Conservation (phyloP, 495 filamentous ascomycete species). For the Melanomma pulvis-pyrius region DNA sequence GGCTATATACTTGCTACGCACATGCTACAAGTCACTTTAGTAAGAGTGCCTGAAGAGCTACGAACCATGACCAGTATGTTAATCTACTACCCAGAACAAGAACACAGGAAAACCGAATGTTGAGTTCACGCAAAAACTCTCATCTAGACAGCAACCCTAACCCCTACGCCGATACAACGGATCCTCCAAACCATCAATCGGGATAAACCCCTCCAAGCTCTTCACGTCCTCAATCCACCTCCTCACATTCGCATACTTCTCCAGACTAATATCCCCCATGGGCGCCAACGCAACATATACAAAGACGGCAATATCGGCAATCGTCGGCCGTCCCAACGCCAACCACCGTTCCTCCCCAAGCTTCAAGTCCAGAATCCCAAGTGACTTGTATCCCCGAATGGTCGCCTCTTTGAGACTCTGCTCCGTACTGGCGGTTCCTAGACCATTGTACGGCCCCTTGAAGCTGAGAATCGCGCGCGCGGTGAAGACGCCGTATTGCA, state of each 20-base stretch:
- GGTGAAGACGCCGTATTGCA: constrained; percentile 5
- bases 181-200: constrained; percentile 5
- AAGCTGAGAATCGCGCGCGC: not conserved
- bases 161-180: constrained; percentile 34
- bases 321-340: constrained; percentile 4
- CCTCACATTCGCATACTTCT: not conserved
- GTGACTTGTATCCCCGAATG: constrained; percentile 1
- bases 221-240: constrained; percentile 1
- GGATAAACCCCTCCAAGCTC: not conserved
- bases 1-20: too few relatives aligned
- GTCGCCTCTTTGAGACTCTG: not conserved
- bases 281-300: constrained; percentile 3
- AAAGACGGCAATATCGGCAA: constrained; percentile 12
- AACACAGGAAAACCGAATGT: too few relatives aligned
- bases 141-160: too few relatives aligned
- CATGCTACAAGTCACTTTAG: too few relatives aligned
- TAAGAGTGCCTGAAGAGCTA: too few relatives aligned
- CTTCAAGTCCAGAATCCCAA: constrained; percentile 2
- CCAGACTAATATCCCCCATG: constrained; percentile 1
- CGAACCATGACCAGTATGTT: too few relatives aligned
- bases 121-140: too few relatives aligned
- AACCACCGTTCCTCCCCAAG: constrained; percentile 2
- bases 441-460: not conserved
- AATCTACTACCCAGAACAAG: too few relatives aligned
- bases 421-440: not conserved